These are phyloP conservation scores for Thraustotheca clavata DNA, from an alignment of 352 stramenopile genomes.

Conservation along the genomic window DNA sequence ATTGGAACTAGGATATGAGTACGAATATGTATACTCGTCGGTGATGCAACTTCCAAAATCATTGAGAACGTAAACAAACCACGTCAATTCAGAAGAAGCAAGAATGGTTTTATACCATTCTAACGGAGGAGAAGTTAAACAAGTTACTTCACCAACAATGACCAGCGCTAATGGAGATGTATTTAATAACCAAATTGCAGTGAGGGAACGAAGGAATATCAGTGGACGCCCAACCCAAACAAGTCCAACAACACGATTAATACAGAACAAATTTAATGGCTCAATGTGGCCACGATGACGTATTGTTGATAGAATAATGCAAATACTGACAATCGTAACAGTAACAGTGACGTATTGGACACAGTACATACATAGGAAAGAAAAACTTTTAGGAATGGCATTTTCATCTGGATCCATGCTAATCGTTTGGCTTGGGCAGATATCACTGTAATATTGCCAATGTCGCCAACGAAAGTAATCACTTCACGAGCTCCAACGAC, in stretches of 20 bases:
- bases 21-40: background rate
- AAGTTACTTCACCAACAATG: background rate
- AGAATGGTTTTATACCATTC: background rate
- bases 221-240: slow-evolving; percentile 10
- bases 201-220: slow-evolving; percentile 4
- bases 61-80: slow-evolving; percentile 14
- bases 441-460: background rate
- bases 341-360: background rate
- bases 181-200: slow-evolving; percentile 1
- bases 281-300: background rate
- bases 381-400: background rate
- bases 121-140: background rate
- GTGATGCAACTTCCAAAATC: slow-evolving; percentile 4
- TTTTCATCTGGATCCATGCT: background rate
- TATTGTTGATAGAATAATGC: background rate
- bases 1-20: background rate
- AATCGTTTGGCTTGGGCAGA: background rate
- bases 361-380: background rate
- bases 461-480: slow-evolving; percentile 16
- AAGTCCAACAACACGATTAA: slow-evolving; percentile 12
- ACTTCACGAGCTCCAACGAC: slow-evolving; percentile 12
- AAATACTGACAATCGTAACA: background rate
- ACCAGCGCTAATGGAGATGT: slow-evolving; percentile 2
- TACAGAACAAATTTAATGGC: background rate
- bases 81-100: background rate